Evolutionary conservation across 2,329 filamentous ascomycete genomes (phyloP), one percentile per base, ranked within the genome.

Genomic region (Epichloe uncinata): DNA sequence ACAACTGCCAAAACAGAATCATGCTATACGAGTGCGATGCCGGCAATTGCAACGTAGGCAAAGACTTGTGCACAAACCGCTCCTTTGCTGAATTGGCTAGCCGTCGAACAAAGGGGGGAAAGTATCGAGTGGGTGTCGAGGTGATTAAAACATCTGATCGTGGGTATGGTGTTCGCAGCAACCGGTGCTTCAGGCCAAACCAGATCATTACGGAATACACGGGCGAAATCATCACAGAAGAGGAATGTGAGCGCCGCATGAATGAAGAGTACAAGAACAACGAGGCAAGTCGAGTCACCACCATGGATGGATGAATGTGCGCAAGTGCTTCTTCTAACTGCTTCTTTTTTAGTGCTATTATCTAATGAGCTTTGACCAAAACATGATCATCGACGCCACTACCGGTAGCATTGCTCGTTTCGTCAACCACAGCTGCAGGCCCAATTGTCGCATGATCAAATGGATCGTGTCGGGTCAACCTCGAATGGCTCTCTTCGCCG

Each of bases 131-230:
- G 52, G 93, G 93, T 44, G 90, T 98, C 8, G 93, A 98, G 65
- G 90, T 97, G 40, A 81, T 95, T 67, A 90, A 95, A 70, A 97
- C 93, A 1, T 69, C 73, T 18, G 86, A 95, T 67, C 82, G 90
- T 52, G 93, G 93, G 30, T 90, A 91, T 63, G 93, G 93, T 48
- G 88, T 98, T 46, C 84, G 93, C 53, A 87, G 86, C 63, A 95
- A 91, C 67, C 82, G 93, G 44, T 84, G 82, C 53, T 98, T 97
- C 64, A 75, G 83, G 51, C 80, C 90, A 1, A 82, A 91, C 60
- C 89, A 97, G 69, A 95, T 98, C 63, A 97, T 98, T 62, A 91
- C 97, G 70, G 93, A 98, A 63, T 98, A 98, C 63, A 91, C 90
- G 0, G 93, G 93, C 40, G 93, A 98, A 67, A 96, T 98, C 58